phyloP scores from a whole-genome alignment of 176 grass and related monocot species.

The Triticum timopheevii region DNA sequence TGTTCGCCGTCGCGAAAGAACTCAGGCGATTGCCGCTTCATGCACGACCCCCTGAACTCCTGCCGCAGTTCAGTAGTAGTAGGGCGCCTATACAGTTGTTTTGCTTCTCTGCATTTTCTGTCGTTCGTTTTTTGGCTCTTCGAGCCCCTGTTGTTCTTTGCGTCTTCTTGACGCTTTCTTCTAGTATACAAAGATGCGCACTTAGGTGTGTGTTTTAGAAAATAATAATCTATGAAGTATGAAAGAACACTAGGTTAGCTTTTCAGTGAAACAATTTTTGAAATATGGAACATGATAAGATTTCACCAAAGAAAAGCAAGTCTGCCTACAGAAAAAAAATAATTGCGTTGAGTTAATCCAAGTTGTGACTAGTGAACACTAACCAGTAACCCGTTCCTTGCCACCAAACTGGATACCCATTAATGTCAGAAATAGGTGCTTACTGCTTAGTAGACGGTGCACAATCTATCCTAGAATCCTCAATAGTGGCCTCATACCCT shows the following conservation, averaged over 20 bases:
- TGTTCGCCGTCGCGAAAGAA: too few relatives aligned
- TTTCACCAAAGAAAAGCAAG: neutral
- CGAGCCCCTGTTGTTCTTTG: too few relatives aligned
- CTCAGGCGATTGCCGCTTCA: too few relatives aligned
- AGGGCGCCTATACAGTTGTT: too few relatives aligned
- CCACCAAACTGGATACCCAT: neutral
- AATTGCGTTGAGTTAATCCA: neutral
- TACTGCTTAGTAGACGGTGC: neutral
- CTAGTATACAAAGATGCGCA: too few relatives aligned
- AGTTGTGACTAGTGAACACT: conserved; percentile 1
- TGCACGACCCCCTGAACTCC: too few relatives aligned
- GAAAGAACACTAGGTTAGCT: neutral
- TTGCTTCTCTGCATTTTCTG: too few relatives aligned
- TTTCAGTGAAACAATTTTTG: neutral
- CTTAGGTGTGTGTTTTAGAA: too few relatives aligned
- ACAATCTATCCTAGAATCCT: conserved; percentile 1
- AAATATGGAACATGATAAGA: neutral
- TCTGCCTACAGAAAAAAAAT: neutral
- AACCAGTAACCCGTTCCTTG: conserved; percentile 1
- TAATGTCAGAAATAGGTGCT: neutral
- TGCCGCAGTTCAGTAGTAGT: too few relatives aligned
- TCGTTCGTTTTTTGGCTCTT: too few relatives aligned
- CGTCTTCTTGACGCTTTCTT: too few relatives aligned
- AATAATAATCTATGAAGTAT: conserved; percentile 8
- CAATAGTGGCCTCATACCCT: neutral